phyloP scores from a whole-genome alignment of 441 rosid genomes.

The Geranium incanum region DNA sequence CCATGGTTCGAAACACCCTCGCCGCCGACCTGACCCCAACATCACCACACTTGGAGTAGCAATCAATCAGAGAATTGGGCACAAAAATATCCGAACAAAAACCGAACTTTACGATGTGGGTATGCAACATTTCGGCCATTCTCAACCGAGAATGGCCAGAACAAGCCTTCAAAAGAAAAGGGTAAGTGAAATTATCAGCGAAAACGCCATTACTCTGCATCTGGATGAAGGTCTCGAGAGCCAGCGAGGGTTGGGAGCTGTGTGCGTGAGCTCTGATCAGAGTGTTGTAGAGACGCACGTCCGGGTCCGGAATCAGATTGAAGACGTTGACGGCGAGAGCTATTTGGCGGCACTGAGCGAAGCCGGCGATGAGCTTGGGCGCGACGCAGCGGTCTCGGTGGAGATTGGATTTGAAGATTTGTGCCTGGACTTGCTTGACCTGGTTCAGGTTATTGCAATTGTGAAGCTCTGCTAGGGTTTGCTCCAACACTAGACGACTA shows the following conservation, averaged over 20 bases:
- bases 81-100: background rate
- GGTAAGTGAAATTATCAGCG: slow-evolving; percentile 8
- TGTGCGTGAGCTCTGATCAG: background rate
- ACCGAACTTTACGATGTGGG: background rate
- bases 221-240: background rate
- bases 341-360: slow-evolving; percentile 2
- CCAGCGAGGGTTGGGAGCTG: background rate
- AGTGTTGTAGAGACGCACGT: background rate
- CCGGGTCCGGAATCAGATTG: background rate
- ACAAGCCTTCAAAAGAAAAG: background rate
- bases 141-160: background rate
- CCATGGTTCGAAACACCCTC: background rate
- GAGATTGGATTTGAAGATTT: slow-evolving; percentile 3
- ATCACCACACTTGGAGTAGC: background rate
- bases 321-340: slow-evolving; percentile 1
- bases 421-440: slow-evolving; percentile 2
- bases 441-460: background rate
- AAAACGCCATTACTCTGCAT: slow-evolving; percentile 5
- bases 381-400: background rate
- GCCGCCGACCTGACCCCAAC: slow-evolving; percentile 1
- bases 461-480: background rate
- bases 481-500: slow-evolving; percentile 1
- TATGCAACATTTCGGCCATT: background rate
- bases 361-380: slow-evolving; percentile 6
- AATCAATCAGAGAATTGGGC: slow-evolving; percentile 3